Evolutionary conservation across 2,329 filamentous ascomycete genomes (phyloP), one percentile per base, ranked within the genome.

Genomic region (Aspergillus sp.): DNA sequence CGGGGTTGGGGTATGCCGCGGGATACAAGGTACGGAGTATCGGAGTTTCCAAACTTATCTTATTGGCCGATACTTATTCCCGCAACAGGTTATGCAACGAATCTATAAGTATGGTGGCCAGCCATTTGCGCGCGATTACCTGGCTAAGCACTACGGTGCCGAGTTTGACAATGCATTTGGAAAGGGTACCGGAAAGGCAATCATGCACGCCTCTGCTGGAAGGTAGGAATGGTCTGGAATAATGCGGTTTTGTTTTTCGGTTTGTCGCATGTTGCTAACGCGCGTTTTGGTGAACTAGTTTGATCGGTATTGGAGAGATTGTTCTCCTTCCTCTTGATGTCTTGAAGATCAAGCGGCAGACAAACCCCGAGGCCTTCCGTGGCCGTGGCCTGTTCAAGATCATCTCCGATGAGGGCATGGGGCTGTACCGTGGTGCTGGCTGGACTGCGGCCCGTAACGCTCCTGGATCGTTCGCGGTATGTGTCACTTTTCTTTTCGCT

Each of bases 81-180:
- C 46, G 42, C 38, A 33, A 19, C 43, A 83, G 81, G 78, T 97
- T 52, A 81, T 95, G 47, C 93, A 98, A 79, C 80, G 93, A 69
- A 82, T 98, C 66, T 98, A 98, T 80, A 98, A 98, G 75, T 98
- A 96, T 65, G 93, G 93, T 57, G 93, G 93, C 43, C 93, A 98
- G 75, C 93, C 93, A 40, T 87, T 96, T 60, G 90, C 88, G 35
- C 85, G 91, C 46, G 93, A 98, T 72, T 96, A 85, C 71, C 80
- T 98, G 44, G 79, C 80, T 44, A 72, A 78, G 64, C 79, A 97
- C 76, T 84, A 94, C 65, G 85, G 87, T 57, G 77, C 80, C 59
- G 77, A 83, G 57, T 98, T 98, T 66, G 91, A 97, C 70, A 74
- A 77, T 57, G 81, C 88, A 7, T 98, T 98, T 63, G 93, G 93